These are phyloP conservation scores for Athelia psychrophila DNA, from an alignment of 1,284 basidiomycete genomes.

Conservation along the genomic window DNA sequence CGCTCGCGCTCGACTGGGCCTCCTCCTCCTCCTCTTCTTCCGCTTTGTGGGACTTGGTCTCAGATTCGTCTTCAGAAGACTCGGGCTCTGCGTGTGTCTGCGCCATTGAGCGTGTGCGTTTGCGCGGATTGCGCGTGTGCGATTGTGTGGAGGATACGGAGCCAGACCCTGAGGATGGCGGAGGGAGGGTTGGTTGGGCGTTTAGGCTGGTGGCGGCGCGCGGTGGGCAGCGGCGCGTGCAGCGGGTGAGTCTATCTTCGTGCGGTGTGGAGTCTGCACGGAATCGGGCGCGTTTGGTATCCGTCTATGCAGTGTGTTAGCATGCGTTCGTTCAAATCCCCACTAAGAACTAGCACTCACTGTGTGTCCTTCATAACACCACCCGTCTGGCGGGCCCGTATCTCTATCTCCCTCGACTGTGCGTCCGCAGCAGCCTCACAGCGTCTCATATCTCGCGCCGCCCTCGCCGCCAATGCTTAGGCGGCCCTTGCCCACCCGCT, in stretches of 20 bases:
- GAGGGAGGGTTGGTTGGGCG: neutral
- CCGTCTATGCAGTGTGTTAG: conserved; percentile 42
- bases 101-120: neutral
- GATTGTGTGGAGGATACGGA: neutral
- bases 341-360: neutral
- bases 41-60: neutral
- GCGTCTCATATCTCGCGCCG: conserved; percentile 42
- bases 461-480: neutral
- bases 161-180: neutral
- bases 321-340: neutral
- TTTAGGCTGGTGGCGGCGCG: neutral
- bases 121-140: neutral
- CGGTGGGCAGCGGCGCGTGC: conserved; percentile 50
- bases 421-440: conserved; percentile 70
- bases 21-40: neutral
- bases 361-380: conserved; percentile 83
- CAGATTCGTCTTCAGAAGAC: neutral
- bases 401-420: conserved; percentile 72
- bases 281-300: conserved; percentile 71
- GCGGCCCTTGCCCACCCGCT: conserved; percentile 30
- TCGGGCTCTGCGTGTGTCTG: no score
- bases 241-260: conserved; percentile 66
- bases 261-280: conserved; percentile 67
- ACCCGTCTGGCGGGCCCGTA: conserved; percentile 77
- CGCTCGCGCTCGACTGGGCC: neutral